Conservation (phyloP, 2,329 filamentous ascomycete genomes). For the Coniochaeta ligniaria region DNA sequence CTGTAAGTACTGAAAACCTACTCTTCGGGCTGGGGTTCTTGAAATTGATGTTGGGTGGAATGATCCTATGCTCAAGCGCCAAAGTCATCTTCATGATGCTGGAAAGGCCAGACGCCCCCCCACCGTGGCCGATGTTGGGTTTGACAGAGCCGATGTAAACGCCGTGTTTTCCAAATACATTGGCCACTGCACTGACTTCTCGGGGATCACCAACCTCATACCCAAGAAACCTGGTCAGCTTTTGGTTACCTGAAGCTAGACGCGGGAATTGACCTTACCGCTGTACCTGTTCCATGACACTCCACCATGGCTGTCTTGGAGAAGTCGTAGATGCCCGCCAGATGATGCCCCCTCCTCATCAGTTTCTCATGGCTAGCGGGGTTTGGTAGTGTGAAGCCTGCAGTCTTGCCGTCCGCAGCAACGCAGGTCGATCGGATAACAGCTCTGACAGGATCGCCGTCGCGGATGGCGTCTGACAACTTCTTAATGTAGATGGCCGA, state of each 20-base stretch:
- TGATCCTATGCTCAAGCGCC: constrained; percentile 19
- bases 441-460: too few species aligned
- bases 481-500: too few species aligned
- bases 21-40: constrained; percentile 10
- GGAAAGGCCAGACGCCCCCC: constrained; percentile 13
- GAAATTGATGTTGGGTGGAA: constrained; percentile 18
- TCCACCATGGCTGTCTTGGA: constrained; percentile 19
- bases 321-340: not conserved
- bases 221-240: too few species aligned
- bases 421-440: too few species aligned
- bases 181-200: constrained; percentile 24
- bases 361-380: too few species aligned
- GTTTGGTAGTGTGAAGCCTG: too few species aligned
- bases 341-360: too few species aligned
- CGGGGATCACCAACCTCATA: constrained; percentile 33
- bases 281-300: constrained; percentile 34
- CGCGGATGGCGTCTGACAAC: too few species aligned
- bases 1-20: too few species aligned
- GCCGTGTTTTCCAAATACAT: constrained; percentile 13
- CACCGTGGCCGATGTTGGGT: constrained; percentile 24
- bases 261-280: too few species aligned
- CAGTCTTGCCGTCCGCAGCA: too few species aligned
- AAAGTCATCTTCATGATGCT: constrained; percentile 23
- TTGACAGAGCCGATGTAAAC: constrained; percentile 16
- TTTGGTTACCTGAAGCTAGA: too few species aligned